Evolutionary conservation across 1,139 yeast species (phyloP).

Genomic region (Arxiozyma heterogenica): DNA sequence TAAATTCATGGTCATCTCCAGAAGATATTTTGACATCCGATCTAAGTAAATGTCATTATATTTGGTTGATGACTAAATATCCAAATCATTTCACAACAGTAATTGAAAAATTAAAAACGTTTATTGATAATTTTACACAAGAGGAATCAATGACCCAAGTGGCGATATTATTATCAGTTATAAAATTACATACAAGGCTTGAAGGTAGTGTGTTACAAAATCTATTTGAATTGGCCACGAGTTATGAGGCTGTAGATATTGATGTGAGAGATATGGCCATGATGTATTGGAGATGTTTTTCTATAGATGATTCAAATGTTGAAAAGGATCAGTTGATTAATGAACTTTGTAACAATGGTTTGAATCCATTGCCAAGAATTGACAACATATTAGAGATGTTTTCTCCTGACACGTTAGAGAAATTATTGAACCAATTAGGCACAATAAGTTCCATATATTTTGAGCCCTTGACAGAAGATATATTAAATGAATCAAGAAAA

Average conservation of each 20-base stretch:
- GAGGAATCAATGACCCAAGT: slow-evolving; percentile 71
- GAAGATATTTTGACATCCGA: slow-evolving; percentile 23
- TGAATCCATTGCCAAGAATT: slow-evolving; percentile 50
- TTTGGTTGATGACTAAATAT: slow-evolving; percentile 87
- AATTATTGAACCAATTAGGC: slow-evolving; percentile 65
- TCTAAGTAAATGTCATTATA: slow-evolving; percentile 37
- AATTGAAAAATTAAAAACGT: slow-evolving; percentile 36
- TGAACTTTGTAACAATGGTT: slow-evolving; percentile 31
- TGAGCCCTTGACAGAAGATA: slow-evolving; percentile 55
- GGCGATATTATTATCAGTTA: slow-evolving; percentile 66
- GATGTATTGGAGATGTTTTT: slow-evolving; percentile 86
- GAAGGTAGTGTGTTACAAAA: slow-evolving; percentile 53
- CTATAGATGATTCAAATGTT: slow-evolving; percentile 38
- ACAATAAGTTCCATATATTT: slow-evolving; percentile 86
- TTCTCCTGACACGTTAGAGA: slow-evolving; percentile 58
- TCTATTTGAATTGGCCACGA: slow-evolving; percentile 59
- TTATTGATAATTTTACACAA: slow-evolving; percentile 58
- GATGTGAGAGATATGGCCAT: slow-evolving; percentile 93
- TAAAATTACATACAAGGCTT: slow-evolving; percentile 46
- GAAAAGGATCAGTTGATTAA: slow-evolving; percentile 18
- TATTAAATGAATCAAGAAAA: slow-evolving; percentile 28
- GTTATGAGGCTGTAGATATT: slow-evolving; percentile 75
- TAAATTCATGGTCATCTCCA: slow-evolving; percentile 25
- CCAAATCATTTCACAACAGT: slow-evolving; percentile 60
- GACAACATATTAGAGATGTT: slow-evolving; percentile 63